These are phyloP conservation scores for Trebouxiophyceae sp. DNA, from an alignment of 163 green algal genomes.

Conservation along the genomic window DNA sequence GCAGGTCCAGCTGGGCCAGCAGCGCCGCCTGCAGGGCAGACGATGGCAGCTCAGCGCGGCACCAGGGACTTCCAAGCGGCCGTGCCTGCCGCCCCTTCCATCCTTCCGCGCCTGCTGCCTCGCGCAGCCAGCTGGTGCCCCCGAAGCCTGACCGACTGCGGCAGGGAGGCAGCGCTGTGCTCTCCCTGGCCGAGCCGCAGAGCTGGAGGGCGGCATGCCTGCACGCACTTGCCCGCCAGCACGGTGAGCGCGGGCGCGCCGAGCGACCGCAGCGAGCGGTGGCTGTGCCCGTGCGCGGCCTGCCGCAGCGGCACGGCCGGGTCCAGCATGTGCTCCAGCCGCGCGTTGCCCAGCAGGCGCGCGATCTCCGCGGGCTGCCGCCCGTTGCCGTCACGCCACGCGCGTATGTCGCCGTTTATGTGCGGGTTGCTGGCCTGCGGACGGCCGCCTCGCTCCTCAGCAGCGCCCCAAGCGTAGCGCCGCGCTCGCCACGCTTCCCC, in stretches of 20 bases:
- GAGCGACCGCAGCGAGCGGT: not conserved
- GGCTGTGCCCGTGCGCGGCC: not conserved
- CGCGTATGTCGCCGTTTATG: too few relatives aligned
- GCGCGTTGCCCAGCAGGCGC: not conserved
- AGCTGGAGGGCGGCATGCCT: not conserved
- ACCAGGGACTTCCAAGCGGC: too few relatives aligned
- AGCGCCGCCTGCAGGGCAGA: not conserved
- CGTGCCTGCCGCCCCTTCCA: too few relatives aligned
- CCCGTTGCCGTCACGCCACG: not conserved
- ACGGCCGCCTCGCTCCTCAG: too few relatives aligned
- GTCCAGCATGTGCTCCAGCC: conserved; percentile 2
- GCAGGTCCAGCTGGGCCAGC: not conserved
- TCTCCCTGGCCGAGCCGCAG: not conserved
- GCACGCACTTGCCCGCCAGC: not conserved
- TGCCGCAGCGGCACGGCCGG: not conserved
- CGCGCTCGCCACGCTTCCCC: too few relatives aligned
- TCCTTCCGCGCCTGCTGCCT: too few relatives aligned
- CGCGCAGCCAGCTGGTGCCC: too few relatives aligned
- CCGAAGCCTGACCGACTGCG: too few relatives aligned
- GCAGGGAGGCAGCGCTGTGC: too few relatives aligned
- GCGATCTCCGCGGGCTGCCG: conserved; percentile 1
- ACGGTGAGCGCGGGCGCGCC: not conserved
- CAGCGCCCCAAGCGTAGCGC: too few relatives aligned
- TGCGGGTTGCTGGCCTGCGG: too few relatives aligned
- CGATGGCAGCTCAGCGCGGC: too few relatives aligned